Evolutionary conservation across 208 protist genomes (phyloP).

Genomic region (Trypanosoma lewisi): DNA sequence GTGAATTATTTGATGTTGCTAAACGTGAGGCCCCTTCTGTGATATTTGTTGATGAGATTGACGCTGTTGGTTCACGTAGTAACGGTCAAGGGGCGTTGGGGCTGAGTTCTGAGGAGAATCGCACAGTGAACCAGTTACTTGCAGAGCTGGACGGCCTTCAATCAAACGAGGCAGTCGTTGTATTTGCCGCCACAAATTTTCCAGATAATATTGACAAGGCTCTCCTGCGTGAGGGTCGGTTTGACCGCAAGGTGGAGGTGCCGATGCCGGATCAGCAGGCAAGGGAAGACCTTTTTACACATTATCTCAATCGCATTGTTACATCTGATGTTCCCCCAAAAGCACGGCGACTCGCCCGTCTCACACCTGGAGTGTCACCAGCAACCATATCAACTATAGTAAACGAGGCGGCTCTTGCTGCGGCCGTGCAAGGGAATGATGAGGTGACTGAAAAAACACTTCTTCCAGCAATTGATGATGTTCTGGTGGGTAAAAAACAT

Average conservation of each 20-base stretch:
- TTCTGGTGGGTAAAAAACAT: conserved; percentile 85
- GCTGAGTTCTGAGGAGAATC: conserved; percentile 82
- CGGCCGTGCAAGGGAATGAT: conserved; percentile 89
- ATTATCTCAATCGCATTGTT: conserved; percentile 67
- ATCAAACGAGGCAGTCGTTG: conserved; percentile 89
- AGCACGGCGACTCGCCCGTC: conserved; percentile 48
- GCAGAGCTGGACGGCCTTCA: conserved; percentile 95
- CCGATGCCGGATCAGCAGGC: conserved; percentile 75
- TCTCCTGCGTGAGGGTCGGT: conserved; percentile 95
- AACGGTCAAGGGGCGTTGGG: conserved; percentile 64
- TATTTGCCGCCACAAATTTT: conserved; percentile 98
- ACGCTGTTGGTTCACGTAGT: conserved; percentile 92
- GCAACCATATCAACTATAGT: conserved; percentile 92
- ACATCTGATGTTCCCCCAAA: conserved; percentile 28
- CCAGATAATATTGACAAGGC: conserved; percentile 93
- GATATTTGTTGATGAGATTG: conserved; percentile 99
- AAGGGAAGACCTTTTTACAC: conserved; percentile 63
- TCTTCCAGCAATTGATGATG: conserved; percentile 82
- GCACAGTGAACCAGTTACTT: conserved; percentile 96
- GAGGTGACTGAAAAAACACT: conserved; percentile 77
- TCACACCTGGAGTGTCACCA: conserved; percentile 89
- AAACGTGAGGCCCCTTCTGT: conserved; percentile 93
- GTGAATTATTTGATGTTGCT: conserved; percentile 93
- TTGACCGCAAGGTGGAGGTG: conserved; percentile 94
- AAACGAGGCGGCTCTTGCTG: conserved; percentile 89